A percentile compares a stretch with the other conserved stretches of the same genome.
These are phyloP conservation scores for Avena eriantha DNA, from an alignment of 176 grass and related monocot genomes.

Conservation along the genomic window DNA sequence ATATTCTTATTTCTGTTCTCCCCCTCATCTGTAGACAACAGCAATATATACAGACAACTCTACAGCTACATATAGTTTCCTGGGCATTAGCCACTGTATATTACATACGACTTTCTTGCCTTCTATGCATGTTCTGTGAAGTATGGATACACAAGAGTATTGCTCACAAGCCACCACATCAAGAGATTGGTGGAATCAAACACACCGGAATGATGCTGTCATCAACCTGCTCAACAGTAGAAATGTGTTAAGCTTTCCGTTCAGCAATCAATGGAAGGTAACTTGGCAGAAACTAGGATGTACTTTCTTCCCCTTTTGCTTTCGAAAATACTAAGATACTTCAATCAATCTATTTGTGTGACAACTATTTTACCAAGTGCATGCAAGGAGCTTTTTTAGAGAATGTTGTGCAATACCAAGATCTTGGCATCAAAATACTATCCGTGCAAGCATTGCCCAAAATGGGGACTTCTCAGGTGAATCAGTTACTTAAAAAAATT, in stretches of 20 bases:
- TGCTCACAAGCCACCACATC: constrained; percentile 29
- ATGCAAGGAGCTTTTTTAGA: constrained; percentile 5
- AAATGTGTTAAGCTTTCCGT: constrained; percentile 14
- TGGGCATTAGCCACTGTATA: constrained; percentile 41
- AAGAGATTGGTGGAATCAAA: constrained; percentile 40
- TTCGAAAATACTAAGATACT: neutral
- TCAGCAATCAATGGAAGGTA: constrained; percentile 17
- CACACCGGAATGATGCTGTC: neutral
- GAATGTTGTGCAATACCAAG: neutral
- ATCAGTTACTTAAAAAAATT: too few species aligned
- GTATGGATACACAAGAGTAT: constrained; percentile 56
- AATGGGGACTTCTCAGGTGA: neutral
- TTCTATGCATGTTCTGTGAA: constrained; percentile 62
- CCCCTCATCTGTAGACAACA: constrained; percentile 23
- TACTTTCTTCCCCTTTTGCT: neutral
- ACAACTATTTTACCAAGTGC: neutral
- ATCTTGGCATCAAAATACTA: constrained; percentile 3
- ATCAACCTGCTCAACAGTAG: constrained; percentile 44
- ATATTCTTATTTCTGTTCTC: constrained; percentile 35
- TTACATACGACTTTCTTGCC: constrained; percentile 53
- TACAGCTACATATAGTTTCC: constrained; percentile 51
- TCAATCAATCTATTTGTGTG: neutral
- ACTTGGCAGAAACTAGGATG: constrained; percentile 15
- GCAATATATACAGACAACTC: constrained; percentile 59
- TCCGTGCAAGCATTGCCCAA: neutral